Evolutionary conservation across 192 early-diverging fungal genomes (phyloP).

Genomic region (Backusella sp.): DNA sequence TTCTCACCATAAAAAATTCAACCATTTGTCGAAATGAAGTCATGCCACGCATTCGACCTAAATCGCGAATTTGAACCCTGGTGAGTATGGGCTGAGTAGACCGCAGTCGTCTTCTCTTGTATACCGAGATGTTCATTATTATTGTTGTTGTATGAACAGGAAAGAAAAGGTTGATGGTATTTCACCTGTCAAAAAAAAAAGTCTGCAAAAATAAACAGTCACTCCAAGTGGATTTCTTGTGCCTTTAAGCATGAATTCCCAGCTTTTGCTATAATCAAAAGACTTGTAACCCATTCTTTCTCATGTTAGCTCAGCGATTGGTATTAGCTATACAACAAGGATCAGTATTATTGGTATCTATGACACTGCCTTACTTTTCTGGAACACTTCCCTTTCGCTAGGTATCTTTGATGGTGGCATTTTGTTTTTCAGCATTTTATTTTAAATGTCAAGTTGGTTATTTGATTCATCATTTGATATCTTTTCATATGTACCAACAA

Average conservation of each 20-base stretch:
- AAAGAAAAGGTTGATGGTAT: background rate
- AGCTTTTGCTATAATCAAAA: no score
- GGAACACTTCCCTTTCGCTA: no score
- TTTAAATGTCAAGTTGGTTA: no score
- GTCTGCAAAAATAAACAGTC: background rate
- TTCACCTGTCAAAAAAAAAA: constrained; percentile 3
- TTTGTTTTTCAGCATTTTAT: no score
- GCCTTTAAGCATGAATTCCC: background rate
- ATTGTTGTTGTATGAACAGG: background rate
- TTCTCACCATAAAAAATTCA: constrained; percentile 17
- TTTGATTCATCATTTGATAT: no score
- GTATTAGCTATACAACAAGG: no score
- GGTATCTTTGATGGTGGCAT: no score
- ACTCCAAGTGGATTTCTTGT: background rate
- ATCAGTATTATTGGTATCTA: no score
- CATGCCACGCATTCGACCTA: background rate
- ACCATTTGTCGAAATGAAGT: constrained; percentile 6
- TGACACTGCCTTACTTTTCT: no score
- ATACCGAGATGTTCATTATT: constrained; percentile 12
- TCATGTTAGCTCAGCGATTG: no score
- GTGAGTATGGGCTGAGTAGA: constrained; percentile 10
- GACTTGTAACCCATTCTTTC: no score
- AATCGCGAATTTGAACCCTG: constrained; percentile 12
- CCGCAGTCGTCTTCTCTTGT: constrained; percentile 11
- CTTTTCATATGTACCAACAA: no score